Evolutionary conservation across 2,329 filamentous ascomycete species (phyloP), one percentile per base, ranked within the genome.

Genomic region (Fusarium stilboides): DNA sequence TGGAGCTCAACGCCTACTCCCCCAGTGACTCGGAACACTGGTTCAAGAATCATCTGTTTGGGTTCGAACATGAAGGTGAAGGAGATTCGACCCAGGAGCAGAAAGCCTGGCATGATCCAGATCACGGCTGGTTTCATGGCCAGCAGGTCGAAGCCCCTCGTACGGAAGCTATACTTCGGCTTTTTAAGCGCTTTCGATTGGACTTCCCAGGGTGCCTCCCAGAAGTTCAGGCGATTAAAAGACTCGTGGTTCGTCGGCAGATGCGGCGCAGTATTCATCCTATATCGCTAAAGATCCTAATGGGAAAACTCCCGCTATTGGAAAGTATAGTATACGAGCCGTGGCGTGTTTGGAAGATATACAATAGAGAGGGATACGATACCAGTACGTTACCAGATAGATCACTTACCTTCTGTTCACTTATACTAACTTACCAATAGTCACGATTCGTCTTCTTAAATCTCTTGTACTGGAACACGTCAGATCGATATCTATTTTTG

Each of bases 31-130:
- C 3, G 8, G 6, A n/a, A 1, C 37, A 57, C 19, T 57, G 54
- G 22, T 36, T 53, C 37, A 53, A 57, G n/a, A 57, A 54, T 22
- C 28, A 57, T 36, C 28, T 54, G 14, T 43, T 42, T 40, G 36
- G 54, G 10, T 26, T 43, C 20, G 8, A 42, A 4, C 8, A 53
- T 12, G 47, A 54, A 43, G 15, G 43, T 17, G 22, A 22, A 9
- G 36, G 6, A 26, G 8, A 52, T 17, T 20, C 40, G 5, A 26
- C n/a, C 5, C 13, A 42, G 36, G 20, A 40, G 34, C 46, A 53
- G 20, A 42, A 33, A 40, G 14, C 20, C 14, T 24, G 6, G 26
- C 6, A 42, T 28, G 54, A 42, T 19, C 19, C 28, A 26, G 7
- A 6, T 8, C 36, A 57, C 6, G 36, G 54, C 19, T 57, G 54